These are phyloP conservation scores for Chionographis japonica DNA, from an alignment of 106 monocot genomes.

Conservation along the genomic window DNA sequence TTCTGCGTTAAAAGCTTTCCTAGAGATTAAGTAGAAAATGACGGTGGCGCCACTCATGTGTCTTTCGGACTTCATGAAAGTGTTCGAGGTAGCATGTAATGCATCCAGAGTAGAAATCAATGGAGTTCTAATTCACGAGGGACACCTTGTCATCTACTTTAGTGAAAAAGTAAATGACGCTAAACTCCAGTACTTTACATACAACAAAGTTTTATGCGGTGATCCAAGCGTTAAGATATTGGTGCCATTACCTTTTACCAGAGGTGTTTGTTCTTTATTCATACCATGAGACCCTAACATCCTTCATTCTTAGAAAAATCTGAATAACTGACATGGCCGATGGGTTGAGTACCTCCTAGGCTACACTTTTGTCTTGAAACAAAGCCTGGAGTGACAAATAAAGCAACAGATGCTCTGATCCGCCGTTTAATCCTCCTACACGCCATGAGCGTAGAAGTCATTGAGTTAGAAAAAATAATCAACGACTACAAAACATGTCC, in stretches of 20 bases:
- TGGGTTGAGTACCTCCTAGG: background rate
- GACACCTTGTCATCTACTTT: background rate
- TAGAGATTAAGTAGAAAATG: background rate
- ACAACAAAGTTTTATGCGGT: conserved; percentile 1
- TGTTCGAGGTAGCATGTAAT: conserved; percentile 10
- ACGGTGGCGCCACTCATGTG: background rate
- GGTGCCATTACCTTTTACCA: background rate
- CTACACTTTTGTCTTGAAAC: background rate
- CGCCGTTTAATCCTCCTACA: no score
- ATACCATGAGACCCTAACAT: background rate
- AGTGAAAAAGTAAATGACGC: conserved; percentile 12
- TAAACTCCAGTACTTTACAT: background rate
- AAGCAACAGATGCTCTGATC: background rate
- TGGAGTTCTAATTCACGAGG: conserved; percentile 1
- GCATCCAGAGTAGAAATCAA: conserved; percentile 8
- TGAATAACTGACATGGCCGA: background rate
- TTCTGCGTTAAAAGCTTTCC: background rate
- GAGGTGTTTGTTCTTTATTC: background rate
- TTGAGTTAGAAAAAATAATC: no score
- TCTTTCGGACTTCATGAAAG: conserved; percentile 2
- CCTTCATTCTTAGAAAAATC: background rate
- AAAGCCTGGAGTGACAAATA: background rate
- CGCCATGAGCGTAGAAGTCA: no score
- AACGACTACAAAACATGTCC: no score
- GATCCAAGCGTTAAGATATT: background rate